Conservation (phyloP, 345 rosid genomes). For the Camelina hispida region DNA sequence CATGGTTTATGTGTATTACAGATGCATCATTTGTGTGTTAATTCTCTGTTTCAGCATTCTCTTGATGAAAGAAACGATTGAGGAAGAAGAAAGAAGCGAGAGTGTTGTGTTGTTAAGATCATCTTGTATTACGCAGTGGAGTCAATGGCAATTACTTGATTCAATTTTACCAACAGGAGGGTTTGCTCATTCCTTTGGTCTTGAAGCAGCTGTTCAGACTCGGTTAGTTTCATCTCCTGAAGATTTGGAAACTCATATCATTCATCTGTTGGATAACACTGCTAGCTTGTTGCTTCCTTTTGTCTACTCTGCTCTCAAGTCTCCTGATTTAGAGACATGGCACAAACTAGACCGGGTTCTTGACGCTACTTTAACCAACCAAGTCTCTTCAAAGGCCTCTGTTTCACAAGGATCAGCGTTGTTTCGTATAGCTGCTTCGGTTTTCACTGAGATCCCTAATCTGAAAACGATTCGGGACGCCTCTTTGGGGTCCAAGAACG, state of each 20-base stretch:
- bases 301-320: conserved; percentile 58
- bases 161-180: conserved; percentile 94
- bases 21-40: neutral
- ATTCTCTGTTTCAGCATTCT: neutral
- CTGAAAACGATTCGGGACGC: conserved; percentile 60
- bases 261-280: conserved; percentile 67
- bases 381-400: conserved; percentile 75
- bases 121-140: conserved; percentile 60
- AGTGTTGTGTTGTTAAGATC: neutral
- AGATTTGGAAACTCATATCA: conserved; percentile 54
- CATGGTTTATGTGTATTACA: neutral
- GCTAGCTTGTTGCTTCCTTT: conserved; percentile 83
- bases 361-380: conserved; percentile 75
- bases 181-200: conserved; percentile 88
- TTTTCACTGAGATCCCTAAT: conserved; percentile 63
- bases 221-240: conserved; percentile 54
- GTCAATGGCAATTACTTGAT: conserved; percentile 91
- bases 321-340: conserved; percentile 58
- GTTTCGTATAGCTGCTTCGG: conserved; percentile 72
- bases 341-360: conserved; percentile 55
- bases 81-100: conserved; percentile 15
- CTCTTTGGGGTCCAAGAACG: conserved; percentile 45
- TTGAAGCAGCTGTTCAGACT: conserved; percentile 83
- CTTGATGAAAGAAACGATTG: conserved; percentile 8
- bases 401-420: conserved; percentile 82